Base-by-base conservation (phyloP, 2,329 filamentous ascomycete genomes). In the Arthroderma sp. region DNA sequence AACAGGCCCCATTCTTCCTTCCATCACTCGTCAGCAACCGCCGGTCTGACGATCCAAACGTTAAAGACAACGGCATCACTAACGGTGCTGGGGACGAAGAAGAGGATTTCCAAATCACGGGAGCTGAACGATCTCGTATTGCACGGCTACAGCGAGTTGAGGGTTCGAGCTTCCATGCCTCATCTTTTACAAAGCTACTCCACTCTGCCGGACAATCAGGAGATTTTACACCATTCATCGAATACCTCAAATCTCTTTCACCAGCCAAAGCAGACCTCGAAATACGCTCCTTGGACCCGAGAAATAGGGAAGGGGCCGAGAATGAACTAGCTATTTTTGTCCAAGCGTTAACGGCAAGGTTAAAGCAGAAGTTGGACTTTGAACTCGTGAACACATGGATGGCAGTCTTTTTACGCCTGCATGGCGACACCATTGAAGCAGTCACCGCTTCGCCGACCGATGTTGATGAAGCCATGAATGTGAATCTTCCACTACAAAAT, bases 321-420 rank as follows among this genome's bases (percentile, higher is more conserved):
- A 78, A 82, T 47, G 91, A 96, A 62, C 68, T 94, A 11, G 69
- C 81, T 1, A 72, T 79, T 43, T 98, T 98, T 58, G 80, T 96
- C 42, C 64, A 69, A n/a, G 87, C 87, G 1, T 65, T 98, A 45
- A 93, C 85, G 0, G 72, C 69, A 44, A 73, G 83, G 8, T 68
- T 96, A 43, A 65, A 69, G 37, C 70, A 77, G 42, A 78, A 81
- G 51, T 77, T 76, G 40, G 91, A 96, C 62, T 98, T 94, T 62
- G 91, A 98, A 65, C 73, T 98, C 34, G 83, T 86, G 10, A 88
- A 96, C 63, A 86, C 87, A 0, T 98, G 91, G 89, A 96, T 98
- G 87, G 81, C 83, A 1, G 89, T 96, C 1, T 94, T 96, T 57
- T 61, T 98, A 47, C 77, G 81, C 40, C 68, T 94, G 36, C 89